Evolutionary conservation across 2,329 filamentous ascomycete species (phyloP).

Genomic region (Xylaria sp.): DNA sequence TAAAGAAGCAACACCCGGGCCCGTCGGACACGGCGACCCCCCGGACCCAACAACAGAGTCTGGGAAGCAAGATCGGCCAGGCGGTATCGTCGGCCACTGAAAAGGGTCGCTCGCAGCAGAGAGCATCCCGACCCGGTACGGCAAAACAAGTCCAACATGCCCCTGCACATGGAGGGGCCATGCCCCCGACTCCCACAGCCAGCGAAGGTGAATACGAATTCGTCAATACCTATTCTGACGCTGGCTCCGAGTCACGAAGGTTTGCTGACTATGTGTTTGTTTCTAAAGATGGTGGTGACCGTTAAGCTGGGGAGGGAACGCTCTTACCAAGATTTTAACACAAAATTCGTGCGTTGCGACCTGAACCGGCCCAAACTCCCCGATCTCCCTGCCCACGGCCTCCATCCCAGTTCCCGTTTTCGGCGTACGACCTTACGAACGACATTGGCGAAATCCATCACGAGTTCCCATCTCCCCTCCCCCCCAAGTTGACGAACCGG

Average conservation of each 20-base stretch:
- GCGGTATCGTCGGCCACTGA: conserved; percentile 27
- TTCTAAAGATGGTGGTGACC: conserved; percentile 48
- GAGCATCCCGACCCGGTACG: conserved; percentile 55
- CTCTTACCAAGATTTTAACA: not conserved
- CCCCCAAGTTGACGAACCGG: conserved; percentile 7
- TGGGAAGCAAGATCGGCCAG: conserved; percentile 34
- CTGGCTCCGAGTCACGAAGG: conserved; percentile 39
- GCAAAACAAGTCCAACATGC: conserved; percentile 52
- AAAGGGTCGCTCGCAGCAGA: conserved; percentile 36
- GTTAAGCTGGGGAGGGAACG: conserved; percentile 35
- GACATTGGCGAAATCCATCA: not conserved
- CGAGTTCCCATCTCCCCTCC: no score
- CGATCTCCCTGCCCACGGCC: conserved; percentile 9
- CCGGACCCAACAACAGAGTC: conserved; percentile 35
- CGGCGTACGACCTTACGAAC: not conserved
- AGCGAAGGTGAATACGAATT: conserved; percentile 64
- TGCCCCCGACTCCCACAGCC: conserved; percentile 62
- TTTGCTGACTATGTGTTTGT: conserved; percentile 48
- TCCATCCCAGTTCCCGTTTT: not conserved
- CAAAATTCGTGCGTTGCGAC: not conserved
- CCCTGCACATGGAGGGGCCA: conserved; percentile 56
- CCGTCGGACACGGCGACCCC: conserved; percentile 19
- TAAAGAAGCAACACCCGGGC: conserved; percentile 47
- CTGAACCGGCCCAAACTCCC: not conserved
- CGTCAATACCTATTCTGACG: conserved; percentile 35